These are phyloP conservation scores for Eimeria zaria DNA, from an alignment of 169 alveolate genomes.

Conservation along the genomic window DNA sequence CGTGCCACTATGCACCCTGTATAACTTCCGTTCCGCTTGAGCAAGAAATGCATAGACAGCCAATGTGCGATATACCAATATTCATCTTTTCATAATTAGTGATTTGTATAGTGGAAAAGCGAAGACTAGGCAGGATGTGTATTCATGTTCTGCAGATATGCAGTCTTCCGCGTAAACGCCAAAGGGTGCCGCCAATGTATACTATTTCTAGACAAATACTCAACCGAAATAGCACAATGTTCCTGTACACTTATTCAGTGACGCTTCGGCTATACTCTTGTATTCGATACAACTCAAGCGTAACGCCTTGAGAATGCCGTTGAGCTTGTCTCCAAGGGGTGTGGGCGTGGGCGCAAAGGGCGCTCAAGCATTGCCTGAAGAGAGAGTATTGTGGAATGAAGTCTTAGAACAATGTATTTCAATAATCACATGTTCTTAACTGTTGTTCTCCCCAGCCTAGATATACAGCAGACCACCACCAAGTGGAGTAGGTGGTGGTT, in stretches of 20 bases:
- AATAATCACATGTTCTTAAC: not conserved
- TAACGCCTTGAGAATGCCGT: not conserved
- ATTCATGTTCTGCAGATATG: not conserved
- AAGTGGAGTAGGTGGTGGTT: conserved; percentile 16
- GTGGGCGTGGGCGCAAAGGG: not conserved
- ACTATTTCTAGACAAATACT: not conserved
- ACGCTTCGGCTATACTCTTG: not conserved
- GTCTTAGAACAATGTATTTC: not conserved
- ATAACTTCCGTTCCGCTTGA: too few relatives aligned
- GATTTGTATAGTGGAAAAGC: too few relatives aligned
- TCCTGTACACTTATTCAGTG: not conserved
- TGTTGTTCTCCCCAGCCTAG: not conserved
- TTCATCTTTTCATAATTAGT: too few relatives aligned
- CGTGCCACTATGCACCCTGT: too few relatives aligned
- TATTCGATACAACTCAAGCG: not conserved
- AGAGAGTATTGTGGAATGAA: not conserved
- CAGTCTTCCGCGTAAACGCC: not conserved
- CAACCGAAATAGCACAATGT: not conserved
- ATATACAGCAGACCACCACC: not conserved
- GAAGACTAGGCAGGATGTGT: too few relatives aligned
- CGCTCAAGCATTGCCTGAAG: not conserved
- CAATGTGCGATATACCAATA: too few relatives aligned
- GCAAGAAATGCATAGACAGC: too few relatives aligned
- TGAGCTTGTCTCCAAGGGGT: not conserved
- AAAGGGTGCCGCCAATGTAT: not conserved